Conservation (phyloP, 148 eudicot genomes). For the Camellia lanceoleosa region DNA sequence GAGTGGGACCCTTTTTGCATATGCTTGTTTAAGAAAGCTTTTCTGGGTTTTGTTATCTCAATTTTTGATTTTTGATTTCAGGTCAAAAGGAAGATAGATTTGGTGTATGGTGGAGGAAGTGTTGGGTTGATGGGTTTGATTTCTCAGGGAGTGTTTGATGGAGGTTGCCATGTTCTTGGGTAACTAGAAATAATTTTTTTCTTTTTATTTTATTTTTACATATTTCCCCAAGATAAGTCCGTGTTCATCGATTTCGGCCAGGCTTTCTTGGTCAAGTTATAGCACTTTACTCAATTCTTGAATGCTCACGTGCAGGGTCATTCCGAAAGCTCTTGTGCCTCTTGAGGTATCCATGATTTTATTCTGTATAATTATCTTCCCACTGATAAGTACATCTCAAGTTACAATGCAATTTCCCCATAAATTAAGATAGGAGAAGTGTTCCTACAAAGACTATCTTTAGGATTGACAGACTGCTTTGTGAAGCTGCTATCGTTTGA, state of each 20-base stretch:
- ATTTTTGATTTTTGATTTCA: conserved; percentile 21
- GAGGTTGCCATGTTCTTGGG: conserved; percentile 92
- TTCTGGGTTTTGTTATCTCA: conserved; percentile 7
- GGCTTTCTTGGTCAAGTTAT: conserved; percentile 7
- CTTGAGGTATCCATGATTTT: conserved; percentile 60
- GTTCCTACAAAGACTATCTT: neutral
- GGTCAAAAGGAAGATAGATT: conserved; percentile 79
- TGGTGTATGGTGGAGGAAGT: conserved; percentile 85
- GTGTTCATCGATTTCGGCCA: conserved; percentile 3
- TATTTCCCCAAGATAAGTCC: neutral
- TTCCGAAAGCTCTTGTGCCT: conserved; percentile 85
- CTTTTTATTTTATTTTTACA: neutral
- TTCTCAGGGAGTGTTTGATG: conserved; percentile 66
- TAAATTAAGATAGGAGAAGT: neutral
- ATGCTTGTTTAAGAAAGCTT: neutral
- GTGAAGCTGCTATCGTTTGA: conserved; percentile 6
- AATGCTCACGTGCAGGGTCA: conserved; percentile 57
- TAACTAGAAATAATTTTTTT: conserved; percentile 24
- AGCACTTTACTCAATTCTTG: conserved; percentile 9
- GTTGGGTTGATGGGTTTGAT: conserved; percentile 89
- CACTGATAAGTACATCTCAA: neutral
- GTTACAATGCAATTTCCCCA: neutral
- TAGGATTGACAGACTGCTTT: neutral
- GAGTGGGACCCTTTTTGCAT: neutral
- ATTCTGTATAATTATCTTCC: neutral